phyloP scores from a whole-genome alignment of 2,329 filamentous ascomycete genomes.

The Stagonosporopsis vannaccii region DNA sequence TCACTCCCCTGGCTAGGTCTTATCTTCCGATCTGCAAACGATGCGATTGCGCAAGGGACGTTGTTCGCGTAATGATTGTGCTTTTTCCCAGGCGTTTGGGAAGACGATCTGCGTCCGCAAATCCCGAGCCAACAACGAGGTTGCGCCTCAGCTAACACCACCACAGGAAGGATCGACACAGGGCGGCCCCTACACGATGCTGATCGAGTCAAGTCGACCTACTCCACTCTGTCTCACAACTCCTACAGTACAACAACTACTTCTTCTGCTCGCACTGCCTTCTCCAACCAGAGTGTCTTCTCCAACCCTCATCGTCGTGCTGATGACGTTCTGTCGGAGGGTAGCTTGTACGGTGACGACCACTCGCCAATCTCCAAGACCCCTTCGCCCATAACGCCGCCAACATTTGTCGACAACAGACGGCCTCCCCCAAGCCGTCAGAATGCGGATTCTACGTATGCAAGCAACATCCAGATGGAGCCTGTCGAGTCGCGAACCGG shows the following conservation, averaged over 20 bases:
- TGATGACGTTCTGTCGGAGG: constrained; percentile 28
- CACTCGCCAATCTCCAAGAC: constrained; percentile 8
- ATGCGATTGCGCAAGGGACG: constrained; percentile 5
- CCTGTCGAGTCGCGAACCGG: constrained; percentile 32
- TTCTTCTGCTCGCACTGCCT: constrained; percentile 20
- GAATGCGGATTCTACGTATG: constrained; percentile 18
- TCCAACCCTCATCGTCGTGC: constrained; percentile 25
- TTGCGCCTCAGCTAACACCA: constrained; percentile 16
- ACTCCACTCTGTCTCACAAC: constrained; percentile 26
- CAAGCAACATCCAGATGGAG: constrained; percentile 27
- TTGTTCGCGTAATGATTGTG: constrained; percentile 4
- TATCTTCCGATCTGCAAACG: constrained; percentile 21
- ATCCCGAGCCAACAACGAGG: constrained; percentile 2
- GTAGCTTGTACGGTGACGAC: constrained; percentile 16
- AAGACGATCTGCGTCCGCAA: constrained; percentile 14
- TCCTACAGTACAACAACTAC: constrained; percentile 30
- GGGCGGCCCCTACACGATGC: constrained; percentile 12
- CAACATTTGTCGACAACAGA: constrained; percentile 14
- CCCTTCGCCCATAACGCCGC: constrained; percentile 12
- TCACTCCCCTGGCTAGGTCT: constrained; percentile 4
- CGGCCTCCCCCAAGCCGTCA: constrained; percentile 9
- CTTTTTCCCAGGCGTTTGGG: constrained; percentile 8
- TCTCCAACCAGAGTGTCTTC: constrained; percentile 31
- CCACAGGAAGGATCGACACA: constrained; percentile 20
- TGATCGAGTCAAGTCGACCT: constrained; percentile 24